These are phyloP conservation scores for Leccinum sublutescens DNA, from an alignment of 768 basidiomycete genomes.

Conservation along the genomic window DNA sequence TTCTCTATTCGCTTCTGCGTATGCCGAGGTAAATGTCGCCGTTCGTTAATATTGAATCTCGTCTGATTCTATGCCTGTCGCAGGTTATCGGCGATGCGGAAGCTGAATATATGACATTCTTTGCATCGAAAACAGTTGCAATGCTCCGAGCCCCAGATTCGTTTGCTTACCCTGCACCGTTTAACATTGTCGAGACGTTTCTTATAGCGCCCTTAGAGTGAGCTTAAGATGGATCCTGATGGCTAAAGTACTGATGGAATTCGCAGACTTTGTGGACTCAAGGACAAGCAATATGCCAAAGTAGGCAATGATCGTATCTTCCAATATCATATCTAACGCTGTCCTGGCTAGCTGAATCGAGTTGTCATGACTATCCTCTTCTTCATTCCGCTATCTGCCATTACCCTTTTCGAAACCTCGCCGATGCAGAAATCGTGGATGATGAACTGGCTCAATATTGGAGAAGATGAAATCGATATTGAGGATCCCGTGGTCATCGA, in stretches of 20 bases:
- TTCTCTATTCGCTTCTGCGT: slow-evolving; percentile 92
- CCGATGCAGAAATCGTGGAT: slow-evolving; percentile 60
- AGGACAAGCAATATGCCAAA: slow-evolving; percentile 55
- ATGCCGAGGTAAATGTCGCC: slow-evolving; percentile 66
- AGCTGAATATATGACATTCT: slow-evolving; percentile 89
- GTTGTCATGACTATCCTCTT: slow-evolving; percentile 78
- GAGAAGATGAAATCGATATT: slow-evolving; percentile 55
- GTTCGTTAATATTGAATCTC: not conserved
- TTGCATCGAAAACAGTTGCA: slow-evolving; percentile 79
- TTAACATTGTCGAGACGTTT: slow-evolving; percentile 82
- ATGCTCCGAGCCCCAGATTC: slow-evolving; percentile 87
- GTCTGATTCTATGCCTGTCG: slow-evolving; percentile 2
- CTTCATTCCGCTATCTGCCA: slow-evolving; percentile 69
- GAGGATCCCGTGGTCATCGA: slow-evolving; percentile 55
- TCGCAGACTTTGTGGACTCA: slow-evolving; percentile 45
- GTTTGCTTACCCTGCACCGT: slow-evolving; percentile 85
- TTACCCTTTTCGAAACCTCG: slow-evolving; percentile 73
- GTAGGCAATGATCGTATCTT: slow-evolving; percentile 29
- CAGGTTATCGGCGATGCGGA: slow-evolving; percentile 82
- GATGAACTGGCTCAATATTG: slow-evolving; percentile 57
- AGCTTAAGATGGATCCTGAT: slow-evolving; percentile 27
- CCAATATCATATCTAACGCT: slow-evolving; percentile 3
- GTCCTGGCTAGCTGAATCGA: slow-evolving; percentile 60
- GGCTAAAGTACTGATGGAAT: slow-evolving; percentile 3
- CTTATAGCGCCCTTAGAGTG: slow-evolving; percentile 87